Evolutionary conservation across 1,139 yeast species (phyloP).

Genomic region (Taiozyma sp.): DNA sequence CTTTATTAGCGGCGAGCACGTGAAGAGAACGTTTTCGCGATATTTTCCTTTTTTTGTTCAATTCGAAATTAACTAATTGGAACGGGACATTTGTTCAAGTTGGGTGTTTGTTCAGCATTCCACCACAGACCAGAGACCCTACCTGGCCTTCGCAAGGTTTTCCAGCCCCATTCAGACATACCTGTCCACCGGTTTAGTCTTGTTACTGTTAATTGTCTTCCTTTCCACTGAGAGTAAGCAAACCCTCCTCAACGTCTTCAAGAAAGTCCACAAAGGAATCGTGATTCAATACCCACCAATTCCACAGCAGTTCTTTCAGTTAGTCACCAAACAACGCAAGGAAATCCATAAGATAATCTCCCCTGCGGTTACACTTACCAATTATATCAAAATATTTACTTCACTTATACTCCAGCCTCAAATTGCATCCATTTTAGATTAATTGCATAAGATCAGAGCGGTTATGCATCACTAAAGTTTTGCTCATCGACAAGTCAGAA

Average conservation of each 20-base stretch:
- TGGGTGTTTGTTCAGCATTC: background rate
- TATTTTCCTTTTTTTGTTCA: background rate
- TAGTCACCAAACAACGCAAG: too few relatives aligned
- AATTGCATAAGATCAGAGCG: background rate
- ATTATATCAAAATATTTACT: background rate
- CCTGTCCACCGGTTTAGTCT: background rate
- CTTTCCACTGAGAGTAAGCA: too few relatives aligned
- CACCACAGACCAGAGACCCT: background rate
- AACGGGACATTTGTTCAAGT: too few relatives aligned
- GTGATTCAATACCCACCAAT: too few relatives aligned
- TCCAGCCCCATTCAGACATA: background rate
- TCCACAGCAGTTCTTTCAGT: too few relatives aligned
- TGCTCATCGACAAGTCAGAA: background rate
- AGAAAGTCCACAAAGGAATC: too few relatives aligned
- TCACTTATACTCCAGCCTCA: background rate
- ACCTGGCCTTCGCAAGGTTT: background rate
- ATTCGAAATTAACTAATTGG: background rate
- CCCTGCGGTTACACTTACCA: too few relatives aligned
- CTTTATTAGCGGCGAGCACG: background rate
- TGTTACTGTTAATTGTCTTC: too few relatives aligned
- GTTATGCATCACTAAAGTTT: background rate
- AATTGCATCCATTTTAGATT: background rate
- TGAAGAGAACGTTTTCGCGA: background rate
- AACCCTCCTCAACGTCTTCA: too few relatives aligned
- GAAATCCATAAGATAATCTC: too few relatives aligned